Base-by-base conservation (phyloP, 257 asterid species). In the Solanum bulbocastanum region DNA sequence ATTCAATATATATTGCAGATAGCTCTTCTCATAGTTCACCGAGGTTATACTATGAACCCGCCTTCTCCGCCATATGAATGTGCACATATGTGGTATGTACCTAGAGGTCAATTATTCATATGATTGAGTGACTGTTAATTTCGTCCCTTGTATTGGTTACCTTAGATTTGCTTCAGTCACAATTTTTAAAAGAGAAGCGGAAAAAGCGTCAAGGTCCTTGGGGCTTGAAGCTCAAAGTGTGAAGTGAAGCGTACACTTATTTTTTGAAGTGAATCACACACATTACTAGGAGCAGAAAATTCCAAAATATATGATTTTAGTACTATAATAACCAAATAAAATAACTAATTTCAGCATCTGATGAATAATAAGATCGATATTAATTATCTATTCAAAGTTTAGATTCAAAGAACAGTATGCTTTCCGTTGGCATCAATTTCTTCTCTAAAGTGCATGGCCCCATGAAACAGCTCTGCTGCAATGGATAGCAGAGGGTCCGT, bases 21-120 rank as follows among this genome's bases (percentile, higher is more conserved):
- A 90, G 96, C 99, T 88, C 93, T 95, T 91, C 93, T 94, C 89
- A 94, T 96, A 91, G 89, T 95, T 91, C 93, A 92, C 87, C 94
- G 96, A 90, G 99, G 99, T 90, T 97, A 97, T 93, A 92, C 87
- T 91, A 97, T 97, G 96, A 94, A 93, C 89, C 99, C 99, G 30
- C 98, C 99, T 92, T 96, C 95, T 88, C 99, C 99, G 58, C 99
- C 99, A 89, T 93, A 90, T 88, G 99, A 96, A 92, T 96, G 98
- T 86, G 98, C 96, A 35, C 99, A 97, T 90, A 96, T 97, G 98
- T 97, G 99, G 99, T 97, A 94, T 87, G 98, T 86, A 83, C 88
- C 90, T 87, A 58, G 83, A 83, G 66, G 87, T 83, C 78, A 74
- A 44, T 84, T 89, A 76, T 86, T 52, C 82, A 30, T 87, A 86